These are phyloP conservation scores for Talaromyces funiculosus DNA, from an alignment of 2,329 filamentous ascomycete species.

Conservation along the genomic window DNA sequence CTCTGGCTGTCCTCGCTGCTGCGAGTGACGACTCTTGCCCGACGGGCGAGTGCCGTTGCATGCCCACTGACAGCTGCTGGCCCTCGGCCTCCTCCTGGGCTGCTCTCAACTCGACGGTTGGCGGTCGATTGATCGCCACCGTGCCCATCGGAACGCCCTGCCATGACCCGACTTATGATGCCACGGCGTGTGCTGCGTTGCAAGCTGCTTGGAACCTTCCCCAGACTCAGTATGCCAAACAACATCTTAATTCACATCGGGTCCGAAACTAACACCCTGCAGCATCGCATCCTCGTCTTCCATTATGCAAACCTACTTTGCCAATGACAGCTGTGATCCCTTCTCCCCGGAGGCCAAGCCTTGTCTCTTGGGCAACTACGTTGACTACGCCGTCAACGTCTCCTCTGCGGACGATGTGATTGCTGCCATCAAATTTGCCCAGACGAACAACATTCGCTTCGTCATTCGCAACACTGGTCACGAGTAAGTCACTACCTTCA, in stretches of 20 bases:
- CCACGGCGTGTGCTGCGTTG: not conserved
- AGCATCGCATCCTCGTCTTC: constrained; percentile 23
- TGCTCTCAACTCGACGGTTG: constrained; percentile 32
- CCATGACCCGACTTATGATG: constrained; percentile 18
- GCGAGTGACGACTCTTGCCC: not conserved
- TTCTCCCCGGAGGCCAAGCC: constrained; percentile 21
- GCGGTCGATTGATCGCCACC: constrained; percentile 32
- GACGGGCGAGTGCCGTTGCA: constrained; percentile 15
- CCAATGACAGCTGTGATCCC: constrained; percentile 29
- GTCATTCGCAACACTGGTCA: constrained; percentile 15
- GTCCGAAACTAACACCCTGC: too few species aligned
- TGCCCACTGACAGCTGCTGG: constrained; percentile 33
- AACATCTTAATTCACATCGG: too few species aligned
- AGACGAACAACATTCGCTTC: constrained; percentile 12
- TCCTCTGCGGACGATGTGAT: constrained; percentile 14
- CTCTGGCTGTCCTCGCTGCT: not conserved
- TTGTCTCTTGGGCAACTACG: constrained; percentile 28
- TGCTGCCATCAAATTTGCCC: constrained; percentile 5
- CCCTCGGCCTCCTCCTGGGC: constrained; percentile 32
- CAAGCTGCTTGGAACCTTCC: not conserved
- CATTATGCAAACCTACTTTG: constrained; percentile 28
- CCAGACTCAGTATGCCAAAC: not conserved
- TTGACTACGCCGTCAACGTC: constrained; percentile 32
- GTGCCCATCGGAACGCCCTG: constrained; percentile 29
- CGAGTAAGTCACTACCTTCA: not conserved